Evolutionary conservation across 768 basidiomycete genomes (phyloP).

Genomic region (Tephrocybe rancida): DNA sequence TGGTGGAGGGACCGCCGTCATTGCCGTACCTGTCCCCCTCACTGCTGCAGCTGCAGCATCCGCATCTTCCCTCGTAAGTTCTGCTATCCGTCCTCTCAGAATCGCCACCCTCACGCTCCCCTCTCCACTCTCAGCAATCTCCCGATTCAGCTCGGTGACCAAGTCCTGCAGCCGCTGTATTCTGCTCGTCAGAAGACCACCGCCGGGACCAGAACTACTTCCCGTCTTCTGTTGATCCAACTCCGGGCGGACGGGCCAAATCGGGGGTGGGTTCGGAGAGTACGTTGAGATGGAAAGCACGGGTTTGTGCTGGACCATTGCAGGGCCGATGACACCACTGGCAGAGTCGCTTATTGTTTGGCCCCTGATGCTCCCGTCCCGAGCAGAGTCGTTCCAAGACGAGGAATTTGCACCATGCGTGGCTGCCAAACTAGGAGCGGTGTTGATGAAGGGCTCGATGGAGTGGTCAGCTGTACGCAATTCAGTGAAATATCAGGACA

Average conservation of each 20-base stretch:
- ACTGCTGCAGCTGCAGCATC: not conserved
- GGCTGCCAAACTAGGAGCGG: not conserved
- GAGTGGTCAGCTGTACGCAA: not conserved
- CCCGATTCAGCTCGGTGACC: slow-evolving; percentile 3
- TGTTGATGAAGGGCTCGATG: not conserved
- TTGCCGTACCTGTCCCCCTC: not conserved
- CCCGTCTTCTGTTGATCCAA: not conserved
- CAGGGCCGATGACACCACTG: not conserved
- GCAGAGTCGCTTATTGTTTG: too few relatives aligned
- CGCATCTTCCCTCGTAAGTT: slow-evolving; percentile 8
- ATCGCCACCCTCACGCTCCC: slow-evolving; percentile 1
- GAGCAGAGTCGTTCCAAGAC: not conserved
- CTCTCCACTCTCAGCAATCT: slow-evolving; percentile 1
- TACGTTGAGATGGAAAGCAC: not conserved
- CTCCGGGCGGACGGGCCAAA: not conserved
- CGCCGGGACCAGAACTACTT: not conserved
- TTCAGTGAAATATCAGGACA: not conserved
- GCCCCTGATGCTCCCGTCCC: not conserved
- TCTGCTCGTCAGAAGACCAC: not conserved
- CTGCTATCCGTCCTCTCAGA: slow-evolving; percentile 6
- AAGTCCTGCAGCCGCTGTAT: slow-evolving; percentile 9
- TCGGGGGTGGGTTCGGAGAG: not conserved
- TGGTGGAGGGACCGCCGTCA: not conserved
- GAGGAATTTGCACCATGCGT: not conserved
- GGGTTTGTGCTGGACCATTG: not conserved